Percentiles rank a stretch among this genome's conserved stretches.
These are phyloP conservation scores for Gyrodon lividus DNA, from an alignment of 768 basidiomycete species.

Conservation along the genomic window DNA sequence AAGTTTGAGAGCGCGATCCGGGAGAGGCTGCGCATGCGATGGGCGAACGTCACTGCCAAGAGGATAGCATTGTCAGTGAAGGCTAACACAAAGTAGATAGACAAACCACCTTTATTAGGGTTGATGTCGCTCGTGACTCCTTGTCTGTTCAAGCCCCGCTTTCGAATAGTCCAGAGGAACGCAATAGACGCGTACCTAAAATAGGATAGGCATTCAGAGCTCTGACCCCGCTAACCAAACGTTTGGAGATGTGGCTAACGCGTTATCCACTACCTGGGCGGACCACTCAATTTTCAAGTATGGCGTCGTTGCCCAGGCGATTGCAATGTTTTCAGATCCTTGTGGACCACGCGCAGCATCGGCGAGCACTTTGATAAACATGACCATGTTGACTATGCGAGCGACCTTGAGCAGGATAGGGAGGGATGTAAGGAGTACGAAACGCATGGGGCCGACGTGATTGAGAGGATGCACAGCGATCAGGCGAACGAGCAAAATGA, in stretches of 20 bases:
- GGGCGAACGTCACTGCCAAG: constrained; percentile 17
- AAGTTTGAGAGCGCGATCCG: constrained; percentile 34
- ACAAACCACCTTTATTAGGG: constrained; percentile 4
- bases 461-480: constrained; percentile 24
- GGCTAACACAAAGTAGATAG: background rate
- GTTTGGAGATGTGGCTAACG: constrained; percentile 17
- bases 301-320: constrained; percentile 23
- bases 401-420: constrained; percentile 30
- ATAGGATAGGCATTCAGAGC: background rate
- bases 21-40: constrained; percentile 26
- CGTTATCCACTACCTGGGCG: constrained; percentile 30
- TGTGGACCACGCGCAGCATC: constrained; percentile 21
- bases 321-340: constrained; percentile 9
- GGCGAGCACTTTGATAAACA: constrained; percentile 27
- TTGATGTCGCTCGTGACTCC: constrained; percentile 21
- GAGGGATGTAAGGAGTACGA: constrained; percentile 18
- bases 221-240: background rate
- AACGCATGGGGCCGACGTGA: constrained; percentile 14
- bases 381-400: constrained; percentile 25
- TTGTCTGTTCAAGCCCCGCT: constrained; percentile 1
- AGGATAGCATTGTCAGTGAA: background rate
- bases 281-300: constrained; percentile 35
- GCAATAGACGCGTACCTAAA: constrained; percentile 24
- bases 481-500: constrained; percentile 29
- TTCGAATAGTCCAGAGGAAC: constrained; percentile 30